phyloP scores from a whole-genome alignment of 2,329 filamentous ascomycete genomes.

The Colletotrichum musicola region DNA sequence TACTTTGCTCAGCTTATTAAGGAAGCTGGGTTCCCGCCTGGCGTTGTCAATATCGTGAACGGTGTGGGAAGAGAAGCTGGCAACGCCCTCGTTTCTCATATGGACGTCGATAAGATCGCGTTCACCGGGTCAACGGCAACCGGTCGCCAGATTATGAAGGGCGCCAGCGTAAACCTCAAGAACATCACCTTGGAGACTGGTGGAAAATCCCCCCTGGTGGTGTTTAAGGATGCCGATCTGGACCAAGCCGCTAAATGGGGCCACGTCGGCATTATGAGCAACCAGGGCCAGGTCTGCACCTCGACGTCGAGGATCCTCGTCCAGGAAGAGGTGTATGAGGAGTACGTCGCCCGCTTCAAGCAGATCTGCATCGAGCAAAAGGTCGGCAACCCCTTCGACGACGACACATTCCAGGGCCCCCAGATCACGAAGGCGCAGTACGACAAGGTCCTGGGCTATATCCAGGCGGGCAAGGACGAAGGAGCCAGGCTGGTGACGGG shows the following conservation, averaged over 20 bases:
- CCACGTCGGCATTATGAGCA: constrained; percentile 66
- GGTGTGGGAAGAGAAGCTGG: constrained; percentile 78
- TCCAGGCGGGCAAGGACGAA: constrained; percentile 76
- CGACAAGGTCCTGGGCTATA: constrained; percentile 77
- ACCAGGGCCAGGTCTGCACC: constrained; percentile 75
- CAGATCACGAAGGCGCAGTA: constrained; percentile 80
- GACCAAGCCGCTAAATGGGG: constrained; percentile 75
- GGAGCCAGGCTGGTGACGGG: constrained; percentile 77
- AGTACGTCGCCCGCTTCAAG: constrained; percentile 73
- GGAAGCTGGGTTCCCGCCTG: constrained; percentile 82
- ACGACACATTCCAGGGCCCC: constrained; percentile 79
- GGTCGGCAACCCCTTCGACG: constrained; percentile 78
- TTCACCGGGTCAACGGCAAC: constrained; percentile 83
- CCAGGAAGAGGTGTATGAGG: constrained; percentile 70
- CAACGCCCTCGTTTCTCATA: constrained; percentile 75
- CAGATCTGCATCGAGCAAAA: constrained; percentile 70
- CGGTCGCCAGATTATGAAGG: constrained; percentile 81
- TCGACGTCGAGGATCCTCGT: constrained; percentile 75
- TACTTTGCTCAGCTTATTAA: constrained; percentile 76
- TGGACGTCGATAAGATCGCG: constrained; percentile 80
- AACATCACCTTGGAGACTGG: constrained; percentile 77
- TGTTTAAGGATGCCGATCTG: constrained; percentile 75
- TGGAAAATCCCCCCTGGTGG: constrained; percentile 74
- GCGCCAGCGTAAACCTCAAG: constrained; percentile 74
- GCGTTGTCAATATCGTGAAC: constrained; percentile 82